Percentiles rank a stretch among this genome's conserved stretches.
These are phyloP conservation scores for Sarocladium strictum DNA, from an alignment of 2,329 filamentous ascomycete genomes.

Conservation along the genomic window DNA sequence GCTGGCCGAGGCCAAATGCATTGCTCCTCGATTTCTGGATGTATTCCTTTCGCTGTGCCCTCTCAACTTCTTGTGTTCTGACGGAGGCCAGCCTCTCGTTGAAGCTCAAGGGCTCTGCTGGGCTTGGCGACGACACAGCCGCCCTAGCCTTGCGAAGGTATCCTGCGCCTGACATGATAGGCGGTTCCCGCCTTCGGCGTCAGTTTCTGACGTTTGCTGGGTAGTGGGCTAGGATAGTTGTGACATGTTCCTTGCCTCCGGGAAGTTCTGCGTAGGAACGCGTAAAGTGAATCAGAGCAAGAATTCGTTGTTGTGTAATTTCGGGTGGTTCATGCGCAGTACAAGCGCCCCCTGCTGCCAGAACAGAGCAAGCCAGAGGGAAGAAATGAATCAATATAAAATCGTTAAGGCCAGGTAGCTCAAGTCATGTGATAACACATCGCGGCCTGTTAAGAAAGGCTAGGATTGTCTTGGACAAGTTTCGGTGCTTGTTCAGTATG, in stretches of 20 bases:
- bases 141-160: conserved; percentile 14
- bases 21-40: conserved; percentile 48
- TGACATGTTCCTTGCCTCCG: background rate
- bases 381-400: background rate
- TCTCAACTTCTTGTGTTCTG: conserved; percentile 47
- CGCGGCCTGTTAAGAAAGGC: background rate
- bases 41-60: conserved; percentile 43
- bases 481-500: background rate
- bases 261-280: background rate
- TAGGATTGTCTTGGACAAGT: background rate
- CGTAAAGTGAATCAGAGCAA: background rate
- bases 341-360: background rate
- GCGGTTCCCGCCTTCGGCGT: background rate
- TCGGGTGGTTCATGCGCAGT: conserved; percentile 2
- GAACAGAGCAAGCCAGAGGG: background rate
- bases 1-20: conserved; percentile 50
- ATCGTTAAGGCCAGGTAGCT: background rate
- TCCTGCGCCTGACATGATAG: conserved; percentile 3
- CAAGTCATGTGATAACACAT: background rate
- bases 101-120: conserved; percentile 54
- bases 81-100: conserved; percentile 79
- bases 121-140: conserved; percentile 17
- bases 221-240: background rate
- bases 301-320: background rate
- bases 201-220: background rate